phyloP scores from a whole-genome alignment of 495 filamentous ascomycete species.

The Aspergillus leporis region DNA sequence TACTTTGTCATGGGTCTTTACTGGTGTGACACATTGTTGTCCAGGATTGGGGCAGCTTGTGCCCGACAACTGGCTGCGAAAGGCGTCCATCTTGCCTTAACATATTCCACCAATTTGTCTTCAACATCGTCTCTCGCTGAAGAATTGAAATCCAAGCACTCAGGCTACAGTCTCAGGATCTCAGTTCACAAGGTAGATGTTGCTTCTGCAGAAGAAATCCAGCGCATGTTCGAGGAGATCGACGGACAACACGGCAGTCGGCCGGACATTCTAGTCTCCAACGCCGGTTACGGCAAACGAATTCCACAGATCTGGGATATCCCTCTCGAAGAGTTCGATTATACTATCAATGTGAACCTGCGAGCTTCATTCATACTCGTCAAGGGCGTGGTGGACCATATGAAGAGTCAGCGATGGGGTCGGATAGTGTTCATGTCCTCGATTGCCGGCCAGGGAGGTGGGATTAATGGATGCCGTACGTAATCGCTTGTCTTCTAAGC shows the following conservation, averaged over 20 bases:
- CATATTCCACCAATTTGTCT: constrained; percentile 54
- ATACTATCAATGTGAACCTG: constrained; percentile 65
- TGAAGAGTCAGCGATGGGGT: constrained; percentile 64
- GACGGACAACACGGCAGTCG: constrained; percentile 50
- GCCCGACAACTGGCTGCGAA: constrained; percentile 55
- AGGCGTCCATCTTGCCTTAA: constrained; percentile 60
- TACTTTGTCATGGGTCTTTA: background rate
- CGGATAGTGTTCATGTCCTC: constrained; percentile 68
- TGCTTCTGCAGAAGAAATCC: constrained; percentile 48
- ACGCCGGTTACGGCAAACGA: constrained; percentile 56
- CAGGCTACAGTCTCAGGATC: constrained; percentile 41
- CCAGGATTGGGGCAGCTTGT: constrained; percentile 62
- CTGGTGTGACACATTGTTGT: constrained; percentile 3
- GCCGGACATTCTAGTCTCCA: constrained; percentile 64
- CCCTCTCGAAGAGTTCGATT: constrained; percentile 63
- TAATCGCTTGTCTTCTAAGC: constrained; percentile 10
- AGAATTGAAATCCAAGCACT: constrained; percentile 36
- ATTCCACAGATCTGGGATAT: constrained; percentile 53
- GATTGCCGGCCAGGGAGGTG: constrained; percentile 64
- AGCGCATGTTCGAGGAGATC: constrained; percentile 53
- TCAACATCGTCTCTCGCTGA: constrained; percentile 46
- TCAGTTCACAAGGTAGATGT: constrained; percentile 60
- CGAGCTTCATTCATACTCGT: constrained; percentile 64
- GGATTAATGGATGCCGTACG: constrained; percentile 65
- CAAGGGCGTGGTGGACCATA: constrained; percentile 64